Evolutionary conservation across 345 rosid species (phyloP), one percentile per base, ranked within the genome.

Genomic region (Syzygium aromaticum): DNA sequence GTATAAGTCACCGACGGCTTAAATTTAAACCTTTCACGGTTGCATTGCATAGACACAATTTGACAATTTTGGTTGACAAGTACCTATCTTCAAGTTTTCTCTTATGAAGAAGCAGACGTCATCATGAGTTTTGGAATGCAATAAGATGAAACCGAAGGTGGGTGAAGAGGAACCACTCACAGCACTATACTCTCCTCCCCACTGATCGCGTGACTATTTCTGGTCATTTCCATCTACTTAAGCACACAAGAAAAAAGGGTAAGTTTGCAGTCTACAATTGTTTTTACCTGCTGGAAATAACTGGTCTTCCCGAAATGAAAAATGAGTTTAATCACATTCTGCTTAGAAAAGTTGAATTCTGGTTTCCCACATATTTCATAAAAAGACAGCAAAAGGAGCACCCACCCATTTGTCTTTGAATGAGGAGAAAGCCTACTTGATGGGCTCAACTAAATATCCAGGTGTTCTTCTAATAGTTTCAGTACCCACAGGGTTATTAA

Each of bases 401-500:
- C 46, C 9, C 46, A 1, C 25, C 7, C 80, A 25, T 3, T 21
- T 73, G 19, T 33, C 49, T 22, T 73, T 33, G 25, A 73, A 19
- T 9, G 46, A 73, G 46, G 25, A 33, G 49, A 73, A 33, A 73
- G 12, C 80, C 49, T 73, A 17, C 14, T 33, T 33, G 80, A 73
- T 19, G 49, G 38, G 25, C 80, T 33, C 25, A 9, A 73, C 22
- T 9, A 17, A 30, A 19, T 73, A 17, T 4, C 80, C 2, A 73
- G 14, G 49, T 73, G 49, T 21, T 73, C 25, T 19, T 33, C 80
- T 33, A 33, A 33, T 73, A 1, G 0, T 73, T 19, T 73, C 2
- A 0, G 46, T 33, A 67, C 6, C 6, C 10, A 0, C 1, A 3
- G 11, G 7, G 19, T 19, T 67, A 67, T 19, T 33, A 16, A 67